A percentile compares a stretch with the other conserved stretches of the same genome.
Conservation (phyloP, 176 grass and related monocot genomes). For the Pontederia paniculata region DNA sequence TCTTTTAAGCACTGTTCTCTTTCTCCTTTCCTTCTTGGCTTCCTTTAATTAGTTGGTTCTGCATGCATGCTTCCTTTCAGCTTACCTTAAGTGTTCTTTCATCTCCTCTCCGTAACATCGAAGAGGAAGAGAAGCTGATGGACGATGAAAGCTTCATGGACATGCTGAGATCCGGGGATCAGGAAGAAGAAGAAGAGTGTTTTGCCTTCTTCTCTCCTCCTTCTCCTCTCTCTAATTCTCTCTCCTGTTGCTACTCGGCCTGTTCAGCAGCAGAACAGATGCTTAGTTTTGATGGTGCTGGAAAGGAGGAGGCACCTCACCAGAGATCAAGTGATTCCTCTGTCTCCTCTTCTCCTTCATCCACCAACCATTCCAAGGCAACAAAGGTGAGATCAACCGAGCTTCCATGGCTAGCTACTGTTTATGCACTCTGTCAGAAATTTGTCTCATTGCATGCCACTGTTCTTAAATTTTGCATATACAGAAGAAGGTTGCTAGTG, state of each 20-base stretch:
- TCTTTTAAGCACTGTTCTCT: too few relatives aligned
- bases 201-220: too few relatives aligned
- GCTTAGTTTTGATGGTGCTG: constrained; percentile 9
- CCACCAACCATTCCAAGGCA: constrained; percentile 2
- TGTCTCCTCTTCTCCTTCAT: constrained; percentile 7
- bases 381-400: neutral
- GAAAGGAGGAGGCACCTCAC: neutral
- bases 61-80: too few relatives aligned
- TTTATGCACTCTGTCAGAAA: neutral
- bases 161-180: constrained; percentile 4
- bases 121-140: neutral
- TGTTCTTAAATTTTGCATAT: too few relatives aligned
- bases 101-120: too few relatives aligned
- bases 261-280: neutral
- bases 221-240: neutral
- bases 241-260: constrained; percentile 1
- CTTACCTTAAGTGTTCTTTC: too few relatives aligned
- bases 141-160: constrained; percentile 16
- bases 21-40: too few relatives aligned
- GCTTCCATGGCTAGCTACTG: neutral
- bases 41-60: too few relatives aligned
- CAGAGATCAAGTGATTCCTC: constrained; percentile 8
- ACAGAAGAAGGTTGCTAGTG: neutral
- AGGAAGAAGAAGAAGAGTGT: constrained; percentile 15
- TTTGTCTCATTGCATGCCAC: neutral